Evolutionary conservation across 257 asterid species (phyloP).

Genomic region (Ajuga chamaepitys): DNA sequence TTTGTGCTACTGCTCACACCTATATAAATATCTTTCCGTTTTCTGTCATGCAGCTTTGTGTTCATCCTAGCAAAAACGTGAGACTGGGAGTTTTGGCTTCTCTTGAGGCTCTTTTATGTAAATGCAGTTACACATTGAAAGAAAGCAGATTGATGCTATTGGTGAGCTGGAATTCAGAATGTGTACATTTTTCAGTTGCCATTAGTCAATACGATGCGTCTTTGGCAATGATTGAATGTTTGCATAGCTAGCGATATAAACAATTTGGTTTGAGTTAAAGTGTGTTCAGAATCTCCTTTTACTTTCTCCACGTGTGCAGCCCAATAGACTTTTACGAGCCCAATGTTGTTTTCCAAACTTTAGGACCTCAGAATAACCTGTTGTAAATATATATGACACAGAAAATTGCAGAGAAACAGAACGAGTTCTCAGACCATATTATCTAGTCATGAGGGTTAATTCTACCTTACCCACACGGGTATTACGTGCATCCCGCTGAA

Average conservation of each 20-base stretch:
- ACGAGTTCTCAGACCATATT: background rate
- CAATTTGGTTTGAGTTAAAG: background rate
- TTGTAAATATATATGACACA: background rate
- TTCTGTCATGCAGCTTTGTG: conserved; percentile 53
- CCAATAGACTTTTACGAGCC: background rate
- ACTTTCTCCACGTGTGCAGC: background rate
- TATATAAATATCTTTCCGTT: background rate
- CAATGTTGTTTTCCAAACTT: background rate
- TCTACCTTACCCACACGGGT: too few species aligned
- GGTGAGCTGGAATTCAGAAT: conserved; percentile 53
- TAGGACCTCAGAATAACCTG: background rate
- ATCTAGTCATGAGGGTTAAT: too few species aligned
- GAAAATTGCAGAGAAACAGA: background rate
- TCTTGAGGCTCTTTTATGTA: conserved; percentile 49
- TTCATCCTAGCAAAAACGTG: conserved; percentile 73
- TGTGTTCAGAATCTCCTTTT: background rate
- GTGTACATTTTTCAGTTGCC: conserved; percentile 14
- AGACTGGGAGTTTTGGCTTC: conserved; percentile 64
- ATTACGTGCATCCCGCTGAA: too few species aligned
- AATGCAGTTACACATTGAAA: conserved; percentile 58
- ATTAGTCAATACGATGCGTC: background rate
- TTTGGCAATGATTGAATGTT: background rate
- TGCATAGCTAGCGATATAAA: background rate
- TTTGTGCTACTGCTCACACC: background rate
- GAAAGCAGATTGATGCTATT: conserved; percentile 81